Evolutionary conservation across 345 rosid genomes (phyloP), one percentile per base, ranked within the genome.

Genomic region (Hypericum perforatum): DNA sequence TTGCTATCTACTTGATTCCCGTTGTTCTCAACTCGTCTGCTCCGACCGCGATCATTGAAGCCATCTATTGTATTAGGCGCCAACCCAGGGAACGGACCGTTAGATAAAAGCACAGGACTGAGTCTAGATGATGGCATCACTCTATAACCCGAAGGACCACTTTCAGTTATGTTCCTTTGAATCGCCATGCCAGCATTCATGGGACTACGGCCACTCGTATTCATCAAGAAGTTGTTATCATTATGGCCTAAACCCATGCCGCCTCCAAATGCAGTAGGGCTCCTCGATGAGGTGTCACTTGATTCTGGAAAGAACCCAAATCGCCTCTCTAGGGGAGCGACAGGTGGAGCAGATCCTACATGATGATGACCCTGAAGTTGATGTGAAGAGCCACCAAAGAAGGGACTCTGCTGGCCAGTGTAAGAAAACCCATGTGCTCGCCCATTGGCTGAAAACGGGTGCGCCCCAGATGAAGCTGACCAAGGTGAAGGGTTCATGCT

Each of bases 311-410:
- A 75, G 72, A 79, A 80, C n/a, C 86, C 90, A 55, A 84, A 82
- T 52, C 73, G 94, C 60, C 86, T 78, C 56, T 90, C 89, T 43
- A 82, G 64, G 58, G 94, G 91, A 72, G 72, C 71, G 62, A 85
- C 86, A 43, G 94, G 82, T 32, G 97, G 97, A 54, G 97, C 95
- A 62, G 97, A 90, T 50, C 97, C 95, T 49, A 86, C 83, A 52
- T 82, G 95, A 75, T 78, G 77, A 46, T 68, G 79, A 36, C 77
- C 32, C 32, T 22, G 32, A 22, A 22, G 81, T 57, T 68, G 78
- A 13, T 46, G 50, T 38, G 82, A 69, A 1, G 32, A 22, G 32
- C 32, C 32, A 51, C 74, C 69, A 55, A 74, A 63, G 52, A 82
- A 67, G 42, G 81, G 69, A 41, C 75, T 75, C 56, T 73, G 78